Base-by-base conservation (phyloP, 768 basidiomycete species). In the Auriculariales sp. region DNA sequence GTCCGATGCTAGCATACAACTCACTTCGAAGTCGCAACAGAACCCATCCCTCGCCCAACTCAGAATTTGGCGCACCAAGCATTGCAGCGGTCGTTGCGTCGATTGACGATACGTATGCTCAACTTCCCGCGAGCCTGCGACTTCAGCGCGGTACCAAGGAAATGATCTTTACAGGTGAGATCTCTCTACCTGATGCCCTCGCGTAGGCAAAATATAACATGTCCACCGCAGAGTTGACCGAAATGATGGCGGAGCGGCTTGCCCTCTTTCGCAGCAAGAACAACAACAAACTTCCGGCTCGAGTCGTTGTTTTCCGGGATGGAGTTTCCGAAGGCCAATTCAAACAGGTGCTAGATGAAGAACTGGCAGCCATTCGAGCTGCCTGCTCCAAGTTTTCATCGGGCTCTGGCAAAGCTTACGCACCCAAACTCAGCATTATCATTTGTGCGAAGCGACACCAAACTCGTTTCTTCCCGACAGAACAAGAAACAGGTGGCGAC, bases 311-410 rank as follows among this genome's bases (percentile, higher is more conserved):
- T 5, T 91, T 79, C 56, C 77, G 88, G 14, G 87, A 89, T 59
- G 87, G 87, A 46, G 84, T 89, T 27, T 86, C 84, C 2, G 85
- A 88, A 81, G 84, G 84, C 4, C 85, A 90, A 67, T 89, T 82
- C 49, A 67, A 78, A 32, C 69, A 63, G 2, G 79, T 86, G 2
- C 53, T 83, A 24, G 46, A 61, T 1, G 64, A 78, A 17, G 87
- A 90, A 55, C 64, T 86, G 2, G 75, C 77, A 0, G 69, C 75
- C 57, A 76, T 89, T 2, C 55, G 72, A 0, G 68, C 73, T 3
- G 77, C 85, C 0, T 86, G 83, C 63, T 64, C 70, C 58, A 75
- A 64, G 49, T 69, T 73, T 53, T 54, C 57, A 78, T 63, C 62
- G 1, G 57, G 65, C 0, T n/a, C n/a, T n/a, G 64, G 66, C 42